Evolutionary conservation across 352 stramenopile species (phyloP), one percentile per base, ranked within the genome.

Genomic region (Thraustochytrium sp.): DNA sequence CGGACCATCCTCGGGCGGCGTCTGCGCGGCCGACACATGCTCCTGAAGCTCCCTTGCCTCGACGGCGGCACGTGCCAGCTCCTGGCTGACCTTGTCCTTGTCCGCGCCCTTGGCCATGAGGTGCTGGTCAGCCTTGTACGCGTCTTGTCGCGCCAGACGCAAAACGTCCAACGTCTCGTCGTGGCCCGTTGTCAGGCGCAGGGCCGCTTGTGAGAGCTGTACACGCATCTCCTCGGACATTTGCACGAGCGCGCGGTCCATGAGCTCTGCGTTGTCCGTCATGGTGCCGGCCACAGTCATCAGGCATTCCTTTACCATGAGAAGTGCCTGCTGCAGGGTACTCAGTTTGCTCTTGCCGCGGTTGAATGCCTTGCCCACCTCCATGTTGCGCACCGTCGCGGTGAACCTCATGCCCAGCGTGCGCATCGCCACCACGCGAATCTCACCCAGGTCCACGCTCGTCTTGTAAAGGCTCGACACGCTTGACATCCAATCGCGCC

Each of bases 31-130:
- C 21, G n/a, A 26, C 1, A 80, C 36, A 18, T 80, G 31, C 13
- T 55, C 36, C 16, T 46, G 31, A 8, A 80, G 31, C 42, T 80
- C 68, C 3, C 68, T 42, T n/a, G 68, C 48, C 29, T 80, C 68
- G 5, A 36, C n/a, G 8, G 8, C 34, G 8, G 46, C 37, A 4
- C 46, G 42, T 9, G 40, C 68, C 5, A 80, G 49, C n/a, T 80
- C 68, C 21, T 72, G 48, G 11, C 37, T n/a, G 51, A 80, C 37
- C 23, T 26, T 65, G 8, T 80, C 68, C 38, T 80, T 80, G 23
- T 80, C 44, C 4, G 18, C 44, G 2, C 5, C 44, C 53, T 80
- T 80, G 3, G 31, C 36, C 31, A 34, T 16, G 5, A 80, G 68
- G 3, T 26, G 31, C 37, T 44, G 31, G 3, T 80, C 68, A 23